phyloP scores from a whole-genome alignment of 2,329 filamentous ascomycete species.

The Ophiognomonia clavigignenti-juglandacearum region DNA sequence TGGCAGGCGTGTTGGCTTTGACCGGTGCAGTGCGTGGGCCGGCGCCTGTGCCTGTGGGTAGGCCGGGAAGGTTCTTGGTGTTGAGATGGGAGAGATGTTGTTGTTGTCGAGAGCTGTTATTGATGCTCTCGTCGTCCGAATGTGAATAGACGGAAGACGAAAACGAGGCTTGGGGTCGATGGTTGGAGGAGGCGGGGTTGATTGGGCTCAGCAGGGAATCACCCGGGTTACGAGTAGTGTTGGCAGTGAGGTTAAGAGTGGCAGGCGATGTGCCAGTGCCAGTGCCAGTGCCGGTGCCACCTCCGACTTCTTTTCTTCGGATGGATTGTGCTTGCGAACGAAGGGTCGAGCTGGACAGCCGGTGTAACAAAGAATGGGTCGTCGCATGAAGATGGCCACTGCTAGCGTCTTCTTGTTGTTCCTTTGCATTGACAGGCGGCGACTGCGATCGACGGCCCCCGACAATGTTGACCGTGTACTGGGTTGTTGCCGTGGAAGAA shows the following conservation, averaged over 20 bases:
- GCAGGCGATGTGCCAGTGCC: too few species aligned
- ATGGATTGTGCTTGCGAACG: slow-evolving; percentile 5
- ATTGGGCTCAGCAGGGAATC: slow-evolving; percentile 4
- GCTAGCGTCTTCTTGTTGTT: too few species aligned
- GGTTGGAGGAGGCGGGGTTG: slow-evolving; percentile 9
- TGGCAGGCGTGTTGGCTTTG: too few species aligned
- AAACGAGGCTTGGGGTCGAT: slow-evolving; percentile 26
- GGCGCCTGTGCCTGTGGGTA: slow-evolving; percentile 6
- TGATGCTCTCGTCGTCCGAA: slow-evolving; percentile 15
- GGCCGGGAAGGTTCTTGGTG: slow-evolving; percentile 8
- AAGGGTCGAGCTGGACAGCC: background rate
- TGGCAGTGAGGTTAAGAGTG: too few species aligned
- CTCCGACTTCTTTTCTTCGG: slow-evolving; percentile 15
- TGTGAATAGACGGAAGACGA: slow-evolving; percentile 28
- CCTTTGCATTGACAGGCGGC: too few species aligned
- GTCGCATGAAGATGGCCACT: too few species aligned
- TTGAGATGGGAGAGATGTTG: slow-evolving; percentile 21
- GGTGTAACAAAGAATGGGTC: too few species aligned
- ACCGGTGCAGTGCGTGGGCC: too few species aligned
- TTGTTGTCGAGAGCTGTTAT: slow-evolving; percentile 17
- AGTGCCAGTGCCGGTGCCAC: too few species aligned
- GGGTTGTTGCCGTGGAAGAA: slow-evolving; percentile 2
- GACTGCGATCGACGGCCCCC: too few species aligned
- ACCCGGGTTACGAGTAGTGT: too few species aligned
- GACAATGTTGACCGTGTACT: too few species aligned